Percentiles rank a stretch among this genome's conserved stretches.
Evolutionary conservation across 306 rosid genomes (phyloP).

Genomic region (Dalbergia oliveri): DNA sequence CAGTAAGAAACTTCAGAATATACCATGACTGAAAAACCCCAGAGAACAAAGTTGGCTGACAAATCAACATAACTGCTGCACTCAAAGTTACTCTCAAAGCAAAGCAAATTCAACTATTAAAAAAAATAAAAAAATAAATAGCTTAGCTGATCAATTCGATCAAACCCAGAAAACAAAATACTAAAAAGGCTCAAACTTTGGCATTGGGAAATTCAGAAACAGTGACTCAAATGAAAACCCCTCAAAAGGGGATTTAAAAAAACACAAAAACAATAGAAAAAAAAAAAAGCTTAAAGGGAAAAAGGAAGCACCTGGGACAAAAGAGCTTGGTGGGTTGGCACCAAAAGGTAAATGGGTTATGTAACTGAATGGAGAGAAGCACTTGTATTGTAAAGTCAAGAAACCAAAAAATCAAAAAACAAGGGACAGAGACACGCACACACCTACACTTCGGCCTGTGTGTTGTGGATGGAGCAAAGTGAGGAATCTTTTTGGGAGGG

Average conservation of each 20-base stretch:
- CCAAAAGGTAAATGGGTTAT: constrained; percentile 37
- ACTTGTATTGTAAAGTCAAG: constrained; percentile 10
- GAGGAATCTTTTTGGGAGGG: constrained; percentile 51
- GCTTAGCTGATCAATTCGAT: constrained; percentile 24
- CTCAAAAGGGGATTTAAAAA: constrained; percentile 40
- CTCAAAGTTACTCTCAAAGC: constrained; percentile 7
- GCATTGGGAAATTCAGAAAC: constrained; percentile 14
- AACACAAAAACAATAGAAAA: constrained; percentile 36
- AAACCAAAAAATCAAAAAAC: constrained; percentile 36
- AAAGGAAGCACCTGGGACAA: background rate
- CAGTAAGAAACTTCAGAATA: constrained; percentile 26
- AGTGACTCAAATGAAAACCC: constrained; percentile 30
- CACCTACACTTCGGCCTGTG: background rate
- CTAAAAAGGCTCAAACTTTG: constrained; percentile 17
- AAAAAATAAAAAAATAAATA: background rate
- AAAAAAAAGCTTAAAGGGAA: constrained; percentile 39
- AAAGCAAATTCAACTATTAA: constrained; percentile 15
- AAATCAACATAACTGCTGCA: constrained; percentile 38
- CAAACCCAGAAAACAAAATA: constrained; percentile 28
- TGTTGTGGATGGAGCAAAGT: constrained; percentile 28
- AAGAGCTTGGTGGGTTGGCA: constrained; percentile 7
- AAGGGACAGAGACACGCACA: background rate
- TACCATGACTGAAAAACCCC: constrained; percentile 41
- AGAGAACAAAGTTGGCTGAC: background rate
- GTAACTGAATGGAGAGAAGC: constrained; percentile 38